Evolutionary conservation across 2,329 filamentous ascomycete genomes (phyloP), one percentile per base, ranked within the genome.

Genomic region (Coniochaeta hoffmannii): DNA sequence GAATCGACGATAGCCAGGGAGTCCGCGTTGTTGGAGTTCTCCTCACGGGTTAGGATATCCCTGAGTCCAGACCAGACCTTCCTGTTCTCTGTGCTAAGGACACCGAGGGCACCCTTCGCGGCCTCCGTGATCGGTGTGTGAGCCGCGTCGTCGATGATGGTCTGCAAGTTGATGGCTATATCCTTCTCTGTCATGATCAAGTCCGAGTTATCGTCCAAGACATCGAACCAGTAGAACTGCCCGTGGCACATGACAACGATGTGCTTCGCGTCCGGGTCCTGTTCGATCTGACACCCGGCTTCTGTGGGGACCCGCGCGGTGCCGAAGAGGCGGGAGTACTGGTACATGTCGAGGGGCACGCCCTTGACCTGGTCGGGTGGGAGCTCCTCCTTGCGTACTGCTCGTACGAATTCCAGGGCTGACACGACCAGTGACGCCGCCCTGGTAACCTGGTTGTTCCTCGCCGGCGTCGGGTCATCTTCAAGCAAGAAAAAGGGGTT

Each of bases 171-270:
- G 66, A 96, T 79, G 7, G 89, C 86, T 54, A 99, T 82, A 65
- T 99, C 94, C 69, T 90, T 93, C 71, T 97, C 94, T 0, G 87
- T 92, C 93, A 97, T 97, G 71, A 99, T 96, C 55, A 96, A 76
- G 69, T 99, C 94, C 7, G 89, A 89, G 70, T 96, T 96, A 62
- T 93, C 87, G 63, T 99, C 94, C 17, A 99, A 77, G 1, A 97
- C 92, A 69, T 99, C 94, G 64, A 99, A 99, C 93, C 93, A 97
- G 72, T 99, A 99, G 66, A 97, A 92, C 63, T 99, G 94, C 1
- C 94, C 94, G 61, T 93, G 89, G 67, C 90, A 96, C 72, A 97
- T 80, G 44, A 97, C 90, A 10, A 97, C 88, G 35, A 99, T 78
- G 69, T 99, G 94, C 73, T 91, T 96, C 3, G 93, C 90, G n/a